Evolutionary conservation across 176 grass and related monocot species (phyloP).

Genomic region (Phoenix dactylifera): DNA sequence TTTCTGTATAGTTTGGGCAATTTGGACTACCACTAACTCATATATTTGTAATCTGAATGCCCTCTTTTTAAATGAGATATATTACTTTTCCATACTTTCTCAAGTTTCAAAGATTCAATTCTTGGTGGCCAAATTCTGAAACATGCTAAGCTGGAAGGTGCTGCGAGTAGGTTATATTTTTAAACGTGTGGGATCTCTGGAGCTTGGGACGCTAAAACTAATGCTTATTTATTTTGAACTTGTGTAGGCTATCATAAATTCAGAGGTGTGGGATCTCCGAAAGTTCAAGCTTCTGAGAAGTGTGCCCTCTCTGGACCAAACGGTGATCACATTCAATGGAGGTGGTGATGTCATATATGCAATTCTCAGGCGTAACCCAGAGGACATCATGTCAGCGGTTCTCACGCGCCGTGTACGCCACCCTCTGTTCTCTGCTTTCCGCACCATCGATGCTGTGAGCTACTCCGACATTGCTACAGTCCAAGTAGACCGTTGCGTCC

Average conservation of each 20-base stretch:
- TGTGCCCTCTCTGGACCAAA: conserved; percentile 89
- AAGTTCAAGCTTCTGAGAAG: conserved; percentile 93
- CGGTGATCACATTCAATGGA: conserved; percentile 88
- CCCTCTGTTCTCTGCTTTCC: conserved; percentile 78
- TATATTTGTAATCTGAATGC: too few relatives aligned
- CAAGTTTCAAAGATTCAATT: too few relatives aligned
- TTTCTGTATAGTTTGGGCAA: too few relatives aligned
- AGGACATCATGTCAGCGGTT: conserved; percentile 67
- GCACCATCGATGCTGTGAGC: conserved; percentile 78
- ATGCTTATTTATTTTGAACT: neutral
- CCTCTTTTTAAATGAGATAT: too few relatives aligned
- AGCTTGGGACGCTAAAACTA: too few relatives aligned
- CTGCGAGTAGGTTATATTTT: too few relatives aligned
- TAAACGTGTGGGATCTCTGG: too few relatives aligned
- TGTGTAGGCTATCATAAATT: conserved; percentile 84
- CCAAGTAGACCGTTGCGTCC: conserved; percentile 83
- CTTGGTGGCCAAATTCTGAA: too few relatives aligned
- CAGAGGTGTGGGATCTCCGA: conserved; percentile 96
- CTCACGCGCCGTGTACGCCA: conserved; percentile 70
- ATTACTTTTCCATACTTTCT: too few relatives aligned
- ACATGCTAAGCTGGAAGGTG: too few relatives aligned
- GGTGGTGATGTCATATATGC: conserved; percentile 86
- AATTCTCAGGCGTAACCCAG: conserved; percentile 76
- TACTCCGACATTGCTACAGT: conserved; percentile 89
- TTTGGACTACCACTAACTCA: too few relatives aligned